Percentiles rank a stretch among this genome's conserved stretches.
These are phyloP conservation scores for Malus hybrid DNA, from an alignment of 331 rosid species.

Conservation along the genomic window DNA sequence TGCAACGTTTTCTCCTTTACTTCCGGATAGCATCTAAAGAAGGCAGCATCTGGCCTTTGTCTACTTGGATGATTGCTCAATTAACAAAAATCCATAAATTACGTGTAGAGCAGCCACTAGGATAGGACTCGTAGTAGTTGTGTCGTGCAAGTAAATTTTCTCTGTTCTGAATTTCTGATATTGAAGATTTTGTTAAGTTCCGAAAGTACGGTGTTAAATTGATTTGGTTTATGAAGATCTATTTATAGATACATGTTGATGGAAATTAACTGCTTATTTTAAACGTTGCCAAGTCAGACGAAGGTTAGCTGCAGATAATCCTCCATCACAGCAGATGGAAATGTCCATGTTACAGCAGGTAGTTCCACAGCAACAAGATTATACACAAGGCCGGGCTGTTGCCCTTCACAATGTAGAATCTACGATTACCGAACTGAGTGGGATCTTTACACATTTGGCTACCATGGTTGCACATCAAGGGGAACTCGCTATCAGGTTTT, in stretches of 20 bases:
- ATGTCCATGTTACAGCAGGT: conserved; percentile 96
- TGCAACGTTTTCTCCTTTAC: background rate
- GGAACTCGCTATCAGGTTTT: conserved; percentile 93
- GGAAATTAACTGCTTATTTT: conserved; percentile 14
- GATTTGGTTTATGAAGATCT: background rate
- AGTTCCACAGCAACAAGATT: conserved; percentile 72
- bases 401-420: conserved; percentile 95
- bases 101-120: background rate
- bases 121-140: background rate
- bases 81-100: background rate
- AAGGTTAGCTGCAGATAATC: conserved; percentile 74
- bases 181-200: conserved; percentile 1
- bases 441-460: conserved; percentile 87
- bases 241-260: background rate
- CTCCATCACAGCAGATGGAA: conserved; percentile 92
- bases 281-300: conserved; percentile 54
- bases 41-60: background rate
- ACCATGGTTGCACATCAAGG: conserved; percentile 99
- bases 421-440: conserved; percentile 90
- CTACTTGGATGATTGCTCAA: background rate
- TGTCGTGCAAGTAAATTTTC: background rate
- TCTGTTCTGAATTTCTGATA: background rate
- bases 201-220: background rate
- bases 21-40: background rate
- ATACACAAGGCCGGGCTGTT: conserved; percentile 57